Evolutionary conservation across 2,329 filamentous ascomycete species (phyloP), one percentile per base, ranked within the genome.

Genomic region (Knufia fluminis): DNA sequence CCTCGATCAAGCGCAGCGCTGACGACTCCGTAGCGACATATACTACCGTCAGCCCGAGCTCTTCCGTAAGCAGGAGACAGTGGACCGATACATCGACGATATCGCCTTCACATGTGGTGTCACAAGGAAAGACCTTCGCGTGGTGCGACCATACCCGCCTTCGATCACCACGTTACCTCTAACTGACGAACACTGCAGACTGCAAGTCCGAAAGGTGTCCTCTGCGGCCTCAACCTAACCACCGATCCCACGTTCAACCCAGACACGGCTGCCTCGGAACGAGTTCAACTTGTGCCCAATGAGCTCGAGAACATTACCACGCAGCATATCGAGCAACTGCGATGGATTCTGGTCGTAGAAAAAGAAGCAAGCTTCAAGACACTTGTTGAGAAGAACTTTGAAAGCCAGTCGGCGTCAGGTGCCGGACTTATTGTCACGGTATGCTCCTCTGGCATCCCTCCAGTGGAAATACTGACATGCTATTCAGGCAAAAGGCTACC

Each of bases 301-400:
- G 38, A 50, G 16, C 43, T 33, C 28, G 38, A 51, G 3, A 46
- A 33, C 12, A 42, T 38, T 33, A 39, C 22, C 1, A 26, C 49
- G 3, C 16, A 33, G 19, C 41, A 16, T 8, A 61, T 78, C 22
- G 61, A 62, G 3, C 58, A 60, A n/a, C 61, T 75, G 12, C 63
- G 66, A n/a, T 82, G 78, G 78, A 68, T 83, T 22, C 64, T 83
- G 1, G 69, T 83, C 2, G 66, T 83, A 20, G 80, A 83, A 59
- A 83, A 83, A 66, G 80, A 83, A 68, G 79, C 80, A 22, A 75
- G 77, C 4, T 83, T 82, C 59, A 76, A 76, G 24, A 73, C 77
- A 19, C 64, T 83, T 28, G 66, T 71, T 17, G 66, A 70, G 48
- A 74, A 69, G 12, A 53, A 58, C 10, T 72, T 73, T 49, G 75